Conservation (phyloP, 169 alveolate species). For the Ichthyophthirius multifiliis region DNA sequence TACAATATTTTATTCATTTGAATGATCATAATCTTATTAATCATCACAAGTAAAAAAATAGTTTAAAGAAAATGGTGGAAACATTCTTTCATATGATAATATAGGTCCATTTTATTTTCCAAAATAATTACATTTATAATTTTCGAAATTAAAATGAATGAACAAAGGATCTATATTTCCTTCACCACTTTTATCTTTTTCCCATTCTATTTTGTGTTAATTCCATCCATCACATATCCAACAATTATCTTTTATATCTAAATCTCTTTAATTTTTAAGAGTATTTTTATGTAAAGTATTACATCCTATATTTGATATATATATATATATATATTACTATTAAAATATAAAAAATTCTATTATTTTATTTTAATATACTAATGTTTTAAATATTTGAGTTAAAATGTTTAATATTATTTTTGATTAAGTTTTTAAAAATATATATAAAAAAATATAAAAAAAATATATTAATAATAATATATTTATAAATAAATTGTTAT, state of each 20-base stretch:
- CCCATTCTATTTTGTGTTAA: slow-evolving; percentile 59
- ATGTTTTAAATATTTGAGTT: slow-evolving; percentile 25
- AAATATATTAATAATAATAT: too few relatives aligned
- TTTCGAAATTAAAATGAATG: slow-evolving; percentile 76
- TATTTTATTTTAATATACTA: slow-evolving; percentile 33
- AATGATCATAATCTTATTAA: too few relatives aligned
- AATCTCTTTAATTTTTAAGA: not conserved
- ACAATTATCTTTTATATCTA: slow-evolving; percentile 41
- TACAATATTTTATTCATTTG: not conserved
- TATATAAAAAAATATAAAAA: too few relatives aligned
- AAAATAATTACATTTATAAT: slow-evolving; percentile 55
- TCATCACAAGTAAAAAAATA: slow-evolving; percentile 67
- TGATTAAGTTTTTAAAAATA: slow-evolving; percentile 16
- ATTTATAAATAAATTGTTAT: not conserved
- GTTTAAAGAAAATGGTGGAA: slow-evolving; percentile 73
- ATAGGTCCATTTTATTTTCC: slow-evolving; percentile 22
- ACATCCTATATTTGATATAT: not conserved
- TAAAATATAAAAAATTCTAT: slow-evolving; percentile 40
- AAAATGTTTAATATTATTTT: not conserved
- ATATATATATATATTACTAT: slow-evolving; percentile 11
- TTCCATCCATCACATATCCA: slow-evolving; percentile 89
- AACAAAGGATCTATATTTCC: slow-evolving; percentile 49
- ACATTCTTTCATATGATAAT: slow-evolving; percentile 63
- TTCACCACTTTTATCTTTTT: slow-evolving; percentile 41
- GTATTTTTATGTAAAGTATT: not conserved